phyloP scores from a whole-genome alignment of 495 filamentous ascomycete genomes.

The Staphylotrichum tortipilum region DNA sequence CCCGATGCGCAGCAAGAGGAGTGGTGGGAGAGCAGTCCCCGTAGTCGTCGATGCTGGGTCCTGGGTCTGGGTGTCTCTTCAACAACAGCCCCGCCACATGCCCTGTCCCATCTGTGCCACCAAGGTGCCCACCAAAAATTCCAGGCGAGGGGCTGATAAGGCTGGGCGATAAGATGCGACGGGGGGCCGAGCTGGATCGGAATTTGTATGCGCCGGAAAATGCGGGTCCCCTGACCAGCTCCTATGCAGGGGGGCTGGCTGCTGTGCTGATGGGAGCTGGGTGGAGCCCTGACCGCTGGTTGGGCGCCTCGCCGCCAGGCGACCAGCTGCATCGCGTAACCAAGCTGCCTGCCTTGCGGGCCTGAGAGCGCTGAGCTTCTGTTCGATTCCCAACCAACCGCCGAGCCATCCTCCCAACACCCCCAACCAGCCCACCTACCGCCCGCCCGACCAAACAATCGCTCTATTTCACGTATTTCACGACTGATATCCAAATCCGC shows the following conservation, averaged over 20 bases:
- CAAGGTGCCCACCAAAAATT: slow-evolving; percentile 18
- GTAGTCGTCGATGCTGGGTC: background rate
- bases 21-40: no score
- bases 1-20: no score
- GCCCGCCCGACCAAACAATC: background rate
- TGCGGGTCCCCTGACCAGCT: no score
- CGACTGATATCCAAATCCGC: background rate
- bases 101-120: slow-evolving; percentile 1
- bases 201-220: slow-evolving; percentile 8
- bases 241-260: background rate
- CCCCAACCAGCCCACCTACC: slow-evolving; percentile 4
- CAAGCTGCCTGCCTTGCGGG: slow-evolving; percentile 20
- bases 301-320: slow-evolving; percentile 26
- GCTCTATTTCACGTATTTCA: no score
- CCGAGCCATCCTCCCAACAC: no score
- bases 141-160: slow-evolving; percentile 9
- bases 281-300: slow-evolving; percentile 18
- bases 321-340: slow-evolving; percentile 37
- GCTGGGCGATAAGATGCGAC: background rate
- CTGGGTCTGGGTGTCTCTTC: no score
- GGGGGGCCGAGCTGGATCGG: background rate
- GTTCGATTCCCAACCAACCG: slow-evolving; percentile 6
- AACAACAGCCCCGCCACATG: no score
- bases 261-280: background rate
- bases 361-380: slow-evolving; percentile 23